A percentile compares a stretch with the other conserved stretches of the same genome.
Conservation (phyloP, 352 stramenopile species). For the Globisporangium alternatum region DNA sequence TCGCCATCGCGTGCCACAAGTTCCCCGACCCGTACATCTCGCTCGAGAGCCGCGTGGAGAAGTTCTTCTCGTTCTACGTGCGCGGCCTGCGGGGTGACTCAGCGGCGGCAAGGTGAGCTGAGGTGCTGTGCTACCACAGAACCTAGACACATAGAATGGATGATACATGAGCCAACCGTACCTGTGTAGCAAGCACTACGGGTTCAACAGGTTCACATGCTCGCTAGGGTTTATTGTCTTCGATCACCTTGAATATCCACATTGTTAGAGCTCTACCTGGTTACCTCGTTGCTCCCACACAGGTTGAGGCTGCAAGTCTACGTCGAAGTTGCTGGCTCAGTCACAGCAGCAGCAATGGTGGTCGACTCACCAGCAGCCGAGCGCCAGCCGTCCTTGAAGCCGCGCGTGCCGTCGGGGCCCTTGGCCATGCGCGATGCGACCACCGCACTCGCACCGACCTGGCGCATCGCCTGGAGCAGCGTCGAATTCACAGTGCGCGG, state of each 20-base stretch:
- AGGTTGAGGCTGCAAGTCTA: not conserved
- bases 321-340: not conserved
- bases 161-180: not conserved
- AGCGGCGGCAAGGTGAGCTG: not conserved
- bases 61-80: constrained; percentile 74
- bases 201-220: not conserved
- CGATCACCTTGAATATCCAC: not conserved
- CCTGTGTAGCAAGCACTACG: not conserved
- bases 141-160: not conserved
- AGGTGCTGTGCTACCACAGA: not conserved
- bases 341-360: not conserved
- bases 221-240: constrained; percentile 7
- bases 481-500: constrained; percentile 65
- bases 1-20: constrained; percentile 73
- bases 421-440: constrained; percentile 68
- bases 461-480: constrained; percentile 61
- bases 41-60: constrained; percentile 71
- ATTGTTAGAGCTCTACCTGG: not conserved
- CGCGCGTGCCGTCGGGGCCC: constrained; percentile 67
- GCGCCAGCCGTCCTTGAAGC: constrained; percentile 61
- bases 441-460: constrained; percentile 56
- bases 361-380: not conserved
- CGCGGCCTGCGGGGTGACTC: constrained; percentile 13
- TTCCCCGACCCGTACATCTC: constrained; percentile 77
- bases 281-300: too few species aligned